Base-by-base conservation (phyloP, 495 filamentous ascomycete genomes). In the Neurospora sp. region DNA sequence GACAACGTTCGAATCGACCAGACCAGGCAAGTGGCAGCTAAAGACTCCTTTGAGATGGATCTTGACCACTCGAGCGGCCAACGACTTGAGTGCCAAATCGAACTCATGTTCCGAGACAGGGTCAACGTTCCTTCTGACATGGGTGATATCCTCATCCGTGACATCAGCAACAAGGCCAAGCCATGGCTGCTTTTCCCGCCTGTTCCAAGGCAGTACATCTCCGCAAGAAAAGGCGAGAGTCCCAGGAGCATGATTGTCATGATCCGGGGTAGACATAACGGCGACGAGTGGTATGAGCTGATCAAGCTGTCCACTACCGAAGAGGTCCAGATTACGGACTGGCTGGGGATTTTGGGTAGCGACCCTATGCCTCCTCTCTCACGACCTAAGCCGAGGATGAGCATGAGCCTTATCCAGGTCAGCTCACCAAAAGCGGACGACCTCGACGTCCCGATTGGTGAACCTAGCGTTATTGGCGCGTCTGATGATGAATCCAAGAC, bases 131-230 rank as follows among this genome's bases (percentile, higher is more conserved):
- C 83, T 61, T 75, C 81, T 14, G 88, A 89, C 73, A 83, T 83
- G 45, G 93, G 94, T 3, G 96, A 99, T 80, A 80, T 99, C 68
- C 87, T 99, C 20, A 90, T 99, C 71, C 95, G 94, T 73, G 94
- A 98, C 78, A 88, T 97, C 69, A 92, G 93, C 65, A 86, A 86
- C 73, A 85, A 86, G 16, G 86, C 90, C 35, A 86, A 89, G n/a
- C 84, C 86, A 37, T 98, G 93, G 92, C 84, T 99, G 37, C 87
- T 99, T 0, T 97, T 98, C 79, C 92, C 95, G 16, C 94, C 96
- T 3, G 85, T 97, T 53, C 85, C 90, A 39, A 83, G 86, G 38
- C 81, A 84, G 53, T 87, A 84, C 71, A 85, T 96, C 45, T 98
- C 96, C 22, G 93, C 95, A 37, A 90, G 96, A 12, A 87, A 83